Conservation (phyloP, 768 basidiomycete genomes). For the Aureoboletus auriporus region DNA sequence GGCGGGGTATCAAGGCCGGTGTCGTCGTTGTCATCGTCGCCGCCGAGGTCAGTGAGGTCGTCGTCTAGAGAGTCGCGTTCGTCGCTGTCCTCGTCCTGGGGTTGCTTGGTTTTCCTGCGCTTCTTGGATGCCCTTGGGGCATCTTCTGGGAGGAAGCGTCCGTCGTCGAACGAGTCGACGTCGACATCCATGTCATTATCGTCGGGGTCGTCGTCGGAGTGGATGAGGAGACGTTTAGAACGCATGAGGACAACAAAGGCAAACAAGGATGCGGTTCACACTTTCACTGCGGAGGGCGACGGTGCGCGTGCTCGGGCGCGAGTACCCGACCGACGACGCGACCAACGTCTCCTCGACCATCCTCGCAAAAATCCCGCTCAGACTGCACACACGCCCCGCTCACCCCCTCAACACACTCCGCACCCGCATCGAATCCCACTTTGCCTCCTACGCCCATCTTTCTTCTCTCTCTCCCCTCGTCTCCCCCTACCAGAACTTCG, state of each 20-base stretch:
- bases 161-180: conserved; percentile 6
- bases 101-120: conserved; percentile 20
- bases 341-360: conserved; percentile 89
- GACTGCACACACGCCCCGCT: conserved; percentile 67
- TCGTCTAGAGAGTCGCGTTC: conserved; percentile 24
- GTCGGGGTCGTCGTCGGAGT: conserved; percentile 34
- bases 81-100: conserved; percentile 29
- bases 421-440: conserved; percentile 79
- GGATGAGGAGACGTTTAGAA: conserved; percentile 27
- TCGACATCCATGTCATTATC: conserved; percentile 40
- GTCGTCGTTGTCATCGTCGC: conserved; percentile 23
- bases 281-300: conserved; percentile 9
- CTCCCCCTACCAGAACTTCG: conserved; percentile 89
- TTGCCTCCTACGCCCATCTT: conserved; percentile 65
- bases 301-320: conserved; percentile 55
- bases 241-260: too few relatives aligned
- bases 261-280: conserved; percentile 2
- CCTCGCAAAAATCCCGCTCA: conserved; percentile 70
- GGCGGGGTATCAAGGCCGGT: conserved; percentile 19
- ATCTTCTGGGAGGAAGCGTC: conserved; percentile 20
- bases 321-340: conserved; percentile 70
- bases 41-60: conserved; percentile 20
- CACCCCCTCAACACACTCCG: conserved; percentile 91
- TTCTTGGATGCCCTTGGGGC: conserved; percentile 1
- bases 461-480: conserved; percentile 86